Base-by-base conservation (phyloP, 2,329 filamentous ascomycete genomes). In the Fusarium sarcochroum region DNA sequence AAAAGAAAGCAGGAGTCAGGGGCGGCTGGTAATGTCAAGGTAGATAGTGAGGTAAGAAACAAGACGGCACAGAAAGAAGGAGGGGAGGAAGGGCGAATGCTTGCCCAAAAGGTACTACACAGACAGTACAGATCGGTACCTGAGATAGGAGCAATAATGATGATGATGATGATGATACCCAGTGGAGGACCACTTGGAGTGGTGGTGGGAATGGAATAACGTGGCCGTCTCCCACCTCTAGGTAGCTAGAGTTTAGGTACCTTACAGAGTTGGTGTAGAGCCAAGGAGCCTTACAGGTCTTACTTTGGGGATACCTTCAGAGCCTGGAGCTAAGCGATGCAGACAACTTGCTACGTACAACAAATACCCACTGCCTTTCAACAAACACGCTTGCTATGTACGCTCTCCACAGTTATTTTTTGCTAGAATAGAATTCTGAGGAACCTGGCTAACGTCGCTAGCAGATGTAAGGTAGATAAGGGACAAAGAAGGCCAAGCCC, bases 1-100 rank as follows among this genome's bases (percentile, higher is more conserved):
- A 23, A 37, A 48, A 35, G 32, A 54, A 69, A 58, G 55, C 63
- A 66, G 51, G 66, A 69, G 64, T 69, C 66, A 69, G 66, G 66
- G 66, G 66, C 44, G 62, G 49, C 53, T 35, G 48, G 50, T 35
- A 63, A 46, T 51, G 44, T 53, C 46, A 68, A 37, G 27, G 30
- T 35, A 38, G 20, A n/a, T 41, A 41, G 20, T 13, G 15, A 27
- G 41, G 55, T 18, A 54, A 52, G 46, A 63, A 60, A 67, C 50
- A 49, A 66, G 38, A 52, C 40, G 35, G 25, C 37, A 42, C 20
- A 38, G 30, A 46, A 47, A 25, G 40, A 48, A 30, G 49, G 41
- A 32, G 38, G 20, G 60, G 30, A 44, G 35, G 27, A 20, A 57
- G 37, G 52, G 25, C 46, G 53, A 63, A 65, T 63, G 45, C 52